Evolutionary conservation across 306 rosid species (phyloP), one percentile per base, ranked within the genome.

Genomic region (Trifolium pratense): DNA sequence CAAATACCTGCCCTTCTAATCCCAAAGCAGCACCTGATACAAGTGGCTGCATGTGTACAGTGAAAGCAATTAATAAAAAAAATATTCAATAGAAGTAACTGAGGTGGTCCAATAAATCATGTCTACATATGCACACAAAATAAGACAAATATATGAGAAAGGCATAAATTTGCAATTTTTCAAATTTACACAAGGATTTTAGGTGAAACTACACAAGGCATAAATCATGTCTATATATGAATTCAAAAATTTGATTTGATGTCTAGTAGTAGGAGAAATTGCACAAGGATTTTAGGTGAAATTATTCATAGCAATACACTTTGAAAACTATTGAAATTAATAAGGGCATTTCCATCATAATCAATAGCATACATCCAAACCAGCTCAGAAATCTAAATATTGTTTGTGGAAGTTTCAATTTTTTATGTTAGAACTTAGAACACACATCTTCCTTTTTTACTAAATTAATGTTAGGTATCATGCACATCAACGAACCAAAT

Each of bases 11-110:
- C n/a, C n/a, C n/a, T n/a, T n/a, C n/a, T n/a, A n/a, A n/a, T n/a
- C n/a, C n/a, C n/a, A n/a, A n/a, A n/a, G n/a, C n/a, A n/a, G n/a
- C n/a, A n/a, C n/a, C 99, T 58, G 97, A 94, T 60, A 94, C 99
- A 69, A 91, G 97, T 81, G 99, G 97, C 99, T 94, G 92, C 88
- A 83, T 32, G 45, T 51, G 43, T 63, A 58, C 60, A 84, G 87
- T 1, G 7, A 17, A 29, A 68, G 29, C 80, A 75, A 76, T 81
- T 73, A 87, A 36, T 70, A 68, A 26, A 60, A 67, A 9, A 25
- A 17, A 18, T 8, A n/a, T 53, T 26, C 43, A 37, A 7, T 40
- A 17, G 34, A 43, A 42, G 37, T 42, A 29, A 52, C 72, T 37
- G 42, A 43, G 59, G n/a, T 16, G 75, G 59, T 66, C 53, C 37